Evolutionary conservation across 1,139 yeast genomes (phyloP).

Genomic region (Komagataea norvegica): DNA sequence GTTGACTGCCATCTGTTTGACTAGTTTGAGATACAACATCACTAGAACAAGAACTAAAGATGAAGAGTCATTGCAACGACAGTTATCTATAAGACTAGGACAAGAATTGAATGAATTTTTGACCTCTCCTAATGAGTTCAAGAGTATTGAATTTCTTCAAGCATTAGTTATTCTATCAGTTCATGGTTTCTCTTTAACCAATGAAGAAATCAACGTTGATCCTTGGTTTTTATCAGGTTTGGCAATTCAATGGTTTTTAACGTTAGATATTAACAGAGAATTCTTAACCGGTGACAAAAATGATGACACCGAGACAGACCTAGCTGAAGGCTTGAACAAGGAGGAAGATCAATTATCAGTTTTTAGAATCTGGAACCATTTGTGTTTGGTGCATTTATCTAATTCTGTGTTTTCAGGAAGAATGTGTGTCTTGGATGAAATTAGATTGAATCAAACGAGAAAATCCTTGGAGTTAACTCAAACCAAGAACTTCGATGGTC

Average conservation of each 20-base stretch:
- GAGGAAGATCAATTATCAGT: conserved; percentile 16
- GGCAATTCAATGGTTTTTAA: conserved; percentile 24
- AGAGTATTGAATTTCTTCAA: conserved; percentile 17
- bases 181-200: conserved; percentile 22
- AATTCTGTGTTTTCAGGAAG: conserved; percentile 69
- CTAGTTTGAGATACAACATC: conserved; percentile 19
- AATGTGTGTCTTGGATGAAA: conserved; percentile 67
- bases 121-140: conserved; percentile 17
- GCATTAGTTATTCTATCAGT: conserved; percentile 24
- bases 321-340: conserved; percentile 9
- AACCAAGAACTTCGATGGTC: conserved; percentile 76
- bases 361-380: conserved; percentile 65
- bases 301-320: conserved; percentile 12
- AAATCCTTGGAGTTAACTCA: conserved; percentile 56
- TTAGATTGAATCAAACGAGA: conserved; percentile 57
- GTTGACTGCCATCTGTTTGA: conserved; percentile 59
- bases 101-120: conserved; percentile 21
- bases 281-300: conserved; percentile 6
- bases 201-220: conserved; percentile 19
- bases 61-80: conserved; percentile 14
- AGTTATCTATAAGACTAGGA: conserved; percentile 15
- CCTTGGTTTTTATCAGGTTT: conserved; percentile 26
- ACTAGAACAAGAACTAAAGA: conserved; percentile 10
- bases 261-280: conserved; percentile 22
- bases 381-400: conserved; percentile 64